Evolutionary conservation across 257 asterid genomes (phyloP).

Genomic region (Petunia axillaris): DNA sequence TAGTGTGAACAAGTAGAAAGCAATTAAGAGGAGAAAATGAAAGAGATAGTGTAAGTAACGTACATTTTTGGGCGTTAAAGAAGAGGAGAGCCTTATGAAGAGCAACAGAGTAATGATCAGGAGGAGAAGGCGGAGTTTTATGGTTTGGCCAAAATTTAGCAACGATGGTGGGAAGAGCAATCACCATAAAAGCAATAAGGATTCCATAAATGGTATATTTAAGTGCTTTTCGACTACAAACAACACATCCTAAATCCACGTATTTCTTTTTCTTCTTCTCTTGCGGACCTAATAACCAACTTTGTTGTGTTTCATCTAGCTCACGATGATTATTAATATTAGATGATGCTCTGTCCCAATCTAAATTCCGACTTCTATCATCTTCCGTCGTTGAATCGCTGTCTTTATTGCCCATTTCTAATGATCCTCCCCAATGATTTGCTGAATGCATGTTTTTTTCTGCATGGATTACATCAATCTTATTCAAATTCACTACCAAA

Average conservation of each 20-base stretch:
- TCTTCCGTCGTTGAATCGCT: slow-evolving; percentile 47
- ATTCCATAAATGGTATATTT: slow-evolving; percentile 51
- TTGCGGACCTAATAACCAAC: slow-evolving; percentile 82
- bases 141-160: slow-evolving; percentile 54
- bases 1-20: no score
- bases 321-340: slow-evolving; percentile 30
- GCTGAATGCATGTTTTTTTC: slow-evolving; percentile 46
- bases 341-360: slow-evolving; percentile 69
- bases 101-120: slow-evolving; percentile 70
- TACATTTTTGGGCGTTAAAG: slow-evolving; percentile 97
- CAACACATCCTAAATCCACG: slow-evolving; percentile 77
- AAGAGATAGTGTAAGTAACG: slow-evolving; percentile 29
- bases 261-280: slow-evolving; percentile 71
- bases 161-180: slow-evolving; percentile 64
- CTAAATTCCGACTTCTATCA: slow-evolving; percentile 49
- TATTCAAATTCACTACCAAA: no score
- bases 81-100: slow-evolving; percentile 73
- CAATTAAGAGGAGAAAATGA: background rate
- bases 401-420: slow-evolving; percentile 53
- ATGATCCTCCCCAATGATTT: slow-evolving; percentile 90
- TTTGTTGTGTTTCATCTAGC: slow-evolving; percentile 81
- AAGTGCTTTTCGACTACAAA: slow-evolving; percentile 54
- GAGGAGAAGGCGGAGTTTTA: slow-evolving; percentile 49
- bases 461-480: no score
- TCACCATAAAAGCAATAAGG: slow-evolving; percentile 50